A percentile compares a stretch with the other conserved stretches of the same genome.
Conservation (phyloP, 2,329 filamentous ascomycete species). For the Aspergillus awamori region DNA sequence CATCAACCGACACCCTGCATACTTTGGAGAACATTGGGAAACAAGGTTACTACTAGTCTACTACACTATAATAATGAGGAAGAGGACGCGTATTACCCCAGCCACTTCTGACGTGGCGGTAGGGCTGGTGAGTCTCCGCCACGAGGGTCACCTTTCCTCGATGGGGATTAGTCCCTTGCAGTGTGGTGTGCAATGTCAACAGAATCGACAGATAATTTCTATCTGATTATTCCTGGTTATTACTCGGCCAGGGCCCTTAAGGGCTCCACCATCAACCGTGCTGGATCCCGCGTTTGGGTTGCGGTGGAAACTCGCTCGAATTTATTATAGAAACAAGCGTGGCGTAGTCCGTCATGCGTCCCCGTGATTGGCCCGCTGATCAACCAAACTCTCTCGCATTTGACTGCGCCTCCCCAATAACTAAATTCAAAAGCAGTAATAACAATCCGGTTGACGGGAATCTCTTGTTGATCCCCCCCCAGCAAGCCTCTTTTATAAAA, state of each 20-base stretch:
- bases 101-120: conserved; percentile 25
- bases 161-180: background rate
- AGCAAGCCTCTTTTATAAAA: conserved; percentile 13
- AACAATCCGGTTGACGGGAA: background rate
- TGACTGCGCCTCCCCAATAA: conserved; percentile 15
- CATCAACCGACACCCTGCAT: too few species aligned
- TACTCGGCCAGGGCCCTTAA: background rate
- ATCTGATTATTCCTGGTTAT: too few species aligned
- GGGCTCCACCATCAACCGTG: background rate
- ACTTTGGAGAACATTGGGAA: too few species aligned
- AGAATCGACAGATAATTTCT: background rate
- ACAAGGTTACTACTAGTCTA: too few species aligned
- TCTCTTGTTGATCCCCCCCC: conserved; percentile 16
- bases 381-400: background rate
- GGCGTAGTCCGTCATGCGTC: conserved; percentile 20
- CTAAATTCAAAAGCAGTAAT: too few species aligned
- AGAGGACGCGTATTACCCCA: conserved; percentile 18
- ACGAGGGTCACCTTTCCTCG: conserved; percentile 10
- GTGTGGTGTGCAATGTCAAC: background rate
- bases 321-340: conserved; percentile 32
- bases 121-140: conserved; percentile 20
- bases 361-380: conserved; percentile 22
- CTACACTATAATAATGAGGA: too few species aligned
- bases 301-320: conserved; percentile 16
- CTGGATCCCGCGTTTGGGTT: conserved; percentile 8